phyloP scores from a whole-genome alignment of 495 filamentous ascomycete species.

The Xylaria flabelliformis region DNA sequence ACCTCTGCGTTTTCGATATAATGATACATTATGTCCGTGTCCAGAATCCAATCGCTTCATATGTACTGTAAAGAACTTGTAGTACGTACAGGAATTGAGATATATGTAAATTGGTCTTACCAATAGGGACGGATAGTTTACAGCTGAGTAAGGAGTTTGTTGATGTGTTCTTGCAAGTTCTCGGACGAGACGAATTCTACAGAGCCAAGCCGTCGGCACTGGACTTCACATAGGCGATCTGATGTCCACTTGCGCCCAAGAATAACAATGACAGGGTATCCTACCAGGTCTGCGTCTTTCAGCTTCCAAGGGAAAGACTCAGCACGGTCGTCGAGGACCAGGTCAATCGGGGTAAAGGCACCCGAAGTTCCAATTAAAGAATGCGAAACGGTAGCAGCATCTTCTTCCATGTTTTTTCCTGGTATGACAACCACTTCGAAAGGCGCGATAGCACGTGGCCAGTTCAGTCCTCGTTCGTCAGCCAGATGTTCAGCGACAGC shows the following conservation, averaged over 20 bases:
- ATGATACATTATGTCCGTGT: not conserved
- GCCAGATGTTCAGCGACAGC: constrained; percentile 78
- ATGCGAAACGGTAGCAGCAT: constrained; percentile 66
- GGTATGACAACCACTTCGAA: constrained; percentile 79
- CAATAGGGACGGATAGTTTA: constrained; percentile 28
- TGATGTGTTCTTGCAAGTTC: constrained; percentile 45
- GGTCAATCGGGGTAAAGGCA: constrained; percentile 55
- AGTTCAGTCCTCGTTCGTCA: constrained; percentile 80
- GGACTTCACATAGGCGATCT: constrained; percentile 71
- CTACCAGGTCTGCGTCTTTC: constrained; percentile 85
- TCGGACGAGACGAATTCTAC: constrained; percentile 37
- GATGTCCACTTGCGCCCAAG: constrained; percentile 77
- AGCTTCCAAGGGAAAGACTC: constrained; percentile 81
- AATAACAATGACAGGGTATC: constrained; percentile 82
- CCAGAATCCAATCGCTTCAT: not conserved
- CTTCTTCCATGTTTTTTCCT: constrained; percentile 55
- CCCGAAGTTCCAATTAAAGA: constrained; percentile 42
- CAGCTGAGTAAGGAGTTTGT: constrained; percentile 50
- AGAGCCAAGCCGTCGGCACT: constrained; percentile 66
- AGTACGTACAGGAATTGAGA: not conserved
- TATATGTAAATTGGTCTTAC: not conserved
- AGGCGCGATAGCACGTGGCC: constrained; percentile 86
- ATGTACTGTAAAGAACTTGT: constrained; percentile 7
- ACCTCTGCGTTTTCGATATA: not conserved
- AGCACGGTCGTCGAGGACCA: constrained; percentile 77